Evolutionary conservation across 2,329 filamentous ascomycete genomes (phyloP).

Genomic region (Arachnopeziza araneosa): DNA sequence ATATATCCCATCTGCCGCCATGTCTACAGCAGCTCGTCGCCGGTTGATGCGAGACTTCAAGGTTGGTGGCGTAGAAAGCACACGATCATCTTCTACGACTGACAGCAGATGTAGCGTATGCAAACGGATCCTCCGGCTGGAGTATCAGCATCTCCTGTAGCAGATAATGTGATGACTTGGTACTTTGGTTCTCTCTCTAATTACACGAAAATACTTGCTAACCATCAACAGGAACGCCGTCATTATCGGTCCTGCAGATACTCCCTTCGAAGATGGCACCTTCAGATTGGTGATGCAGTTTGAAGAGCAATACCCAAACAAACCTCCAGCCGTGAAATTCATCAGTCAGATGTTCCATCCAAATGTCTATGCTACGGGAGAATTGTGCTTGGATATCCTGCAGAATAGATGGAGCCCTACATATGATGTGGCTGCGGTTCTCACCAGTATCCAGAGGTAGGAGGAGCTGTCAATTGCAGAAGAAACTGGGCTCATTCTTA

Average conservation of each 20-base stretch:
- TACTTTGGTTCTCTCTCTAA: slow-evolving; percentile 38
- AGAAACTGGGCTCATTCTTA: slow-evolving; percentile 26
- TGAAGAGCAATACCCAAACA: slow-evolving; percentile 98
- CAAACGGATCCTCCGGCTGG: slow-evolving; percentile 97
- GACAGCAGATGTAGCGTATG: slow-evolving; percentile 66
- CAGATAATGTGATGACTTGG: slow-evolving; percentile 97
- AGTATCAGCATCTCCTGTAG: slow-evolving; percentile 91
- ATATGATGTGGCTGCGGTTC: slow-evolving; percentile 93
- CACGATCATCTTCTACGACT: slow-evolving; percentile 17
- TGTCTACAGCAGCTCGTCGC: slow-evolving; percentile 92
- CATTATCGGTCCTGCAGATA: slow-evolving; percentile 94
- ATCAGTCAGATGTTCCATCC: slow-evolving; percentile 99
- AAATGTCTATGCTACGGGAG: slow-evolving; percentile 95
- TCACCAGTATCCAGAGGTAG: slow-evolving; percentile 97
- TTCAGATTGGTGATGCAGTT: slow-evolving; percentile 99
- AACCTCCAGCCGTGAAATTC: slow-evolving; percentile 95
- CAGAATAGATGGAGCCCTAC: slow-evolving; percentile 99
- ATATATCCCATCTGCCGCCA: slow-evolving; percentile 33
- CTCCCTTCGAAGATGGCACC: slow-evolving; percentile 96
- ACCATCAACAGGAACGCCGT: slow-evolving; percentile 75
- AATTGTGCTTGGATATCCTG: slow-evolving; percentile 92
- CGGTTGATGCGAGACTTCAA: slow-evolving; percentile 99
- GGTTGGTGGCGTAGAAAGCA: slow-evolving; percentile 47
- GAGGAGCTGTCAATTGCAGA: slow-evolving; percentile 7
- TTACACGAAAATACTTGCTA: background rate